Evolutionary conservation across 192 early-diverging fungal species (phyloP).

Genomic region (Bifiguratus adelaidae): DNA sequence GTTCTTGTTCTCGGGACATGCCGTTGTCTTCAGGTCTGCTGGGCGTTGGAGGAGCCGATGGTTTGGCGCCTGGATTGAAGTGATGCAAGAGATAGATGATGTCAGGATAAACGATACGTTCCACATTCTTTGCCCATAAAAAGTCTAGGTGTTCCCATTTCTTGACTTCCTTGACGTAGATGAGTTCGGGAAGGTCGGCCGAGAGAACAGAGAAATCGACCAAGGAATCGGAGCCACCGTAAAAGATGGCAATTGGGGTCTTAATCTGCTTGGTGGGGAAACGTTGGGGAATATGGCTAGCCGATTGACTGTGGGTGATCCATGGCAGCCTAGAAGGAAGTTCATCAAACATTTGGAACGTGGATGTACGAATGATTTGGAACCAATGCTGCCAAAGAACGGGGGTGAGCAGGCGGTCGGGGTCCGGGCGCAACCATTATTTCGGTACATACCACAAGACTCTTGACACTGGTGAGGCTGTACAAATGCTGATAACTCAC

Average conservation of each 20-base stretch:
- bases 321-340: conserved; percentile 48
- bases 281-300: conserved; percentile 49
- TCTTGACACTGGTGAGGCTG: conserved; percentile 82
- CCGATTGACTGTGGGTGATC: conserved; percentile 22
- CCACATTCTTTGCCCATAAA: conserved; percentile 33
- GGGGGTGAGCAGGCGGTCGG: not conserved
- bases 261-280: conserved; percentile 73
- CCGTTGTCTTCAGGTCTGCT: no score
- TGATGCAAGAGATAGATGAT: conserved; percentile 20
- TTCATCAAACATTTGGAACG: conserved; percentile 93
- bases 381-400: conserved; percentile 64
- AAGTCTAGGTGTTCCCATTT: conserved; percentile 75
- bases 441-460: conserved; percentile 56
- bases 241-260: conserved; percentile 86
- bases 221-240: conserved; percentile 79
- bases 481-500: conserved; percentile 82
- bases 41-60: no score
- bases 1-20: no score
- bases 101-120: conserved; percentile 29
- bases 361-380: conserved; percentile 81
- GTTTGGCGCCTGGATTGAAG: conserved; percentile 13
- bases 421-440: not conserved
- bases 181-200: conserved; percentile 38
- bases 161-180: conserved; percentile 42
- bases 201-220: conserved; percentile 56